Evolutionary conservation across 805 yeast species (phyloP).

Genomic region (Wickerhamiella australiensis): DNA sequence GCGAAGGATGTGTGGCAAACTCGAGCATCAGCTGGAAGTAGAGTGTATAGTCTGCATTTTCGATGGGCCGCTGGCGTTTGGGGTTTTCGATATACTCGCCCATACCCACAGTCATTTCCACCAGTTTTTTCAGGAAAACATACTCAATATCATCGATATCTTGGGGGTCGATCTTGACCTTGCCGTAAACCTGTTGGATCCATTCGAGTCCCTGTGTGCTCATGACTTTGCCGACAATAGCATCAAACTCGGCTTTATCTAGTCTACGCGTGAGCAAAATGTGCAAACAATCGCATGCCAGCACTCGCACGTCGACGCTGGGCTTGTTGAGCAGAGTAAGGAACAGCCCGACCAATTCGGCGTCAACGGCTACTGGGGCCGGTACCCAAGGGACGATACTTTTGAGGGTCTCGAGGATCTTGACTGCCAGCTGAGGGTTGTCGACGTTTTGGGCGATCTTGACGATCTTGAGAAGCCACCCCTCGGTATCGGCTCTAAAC

Average conservation of each 20-base stretch:
- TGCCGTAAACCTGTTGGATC: conserved; percentile 50
- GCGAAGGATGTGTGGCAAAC: conserved; percentile 72
- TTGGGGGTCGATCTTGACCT: conserved; percentile 40
- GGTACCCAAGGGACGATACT: conserved; percentile 87
- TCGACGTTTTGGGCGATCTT: not conserved
- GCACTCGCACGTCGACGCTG: conserved; percentile 57
- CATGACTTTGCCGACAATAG: conserved; percentile 69
- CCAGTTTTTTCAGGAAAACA: conserved; percentile 74
- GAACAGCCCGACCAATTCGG: conserved; percentile 53
- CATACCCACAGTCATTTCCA: conserved; percentile 81
- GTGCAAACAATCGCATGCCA: conserved; percentile 86
- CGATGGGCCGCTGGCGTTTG: conserved; percentile 33
- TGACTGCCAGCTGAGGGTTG: not conserved
- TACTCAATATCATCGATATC: conserved; percentile 71
- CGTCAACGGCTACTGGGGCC: conserved; percentile 56
- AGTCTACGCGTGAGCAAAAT: conserved; percentile 73
- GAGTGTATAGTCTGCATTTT: conserved; percentile 45
- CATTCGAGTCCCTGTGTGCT: conserved; percentile 59
- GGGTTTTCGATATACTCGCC: conserved; percentile 52
- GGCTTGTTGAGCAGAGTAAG: conserved; percentile 30
- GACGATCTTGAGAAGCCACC: conserved; percentile 55
- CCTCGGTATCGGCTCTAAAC: conserved; percentile 60
- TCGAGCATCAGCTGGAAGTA: conserved; percentile 65
- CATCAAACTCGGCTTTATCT: conserved; percentile 46
- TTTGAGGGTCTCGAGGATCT: conserved; percentile 59